A percentile compares a stretch with the other conserved stretches of the same genome.
These are phyloP conservation scores for Malus orientalis DNA, from an alignment of 306 rosid genomes.

Conservation along the genomic window DNA sequence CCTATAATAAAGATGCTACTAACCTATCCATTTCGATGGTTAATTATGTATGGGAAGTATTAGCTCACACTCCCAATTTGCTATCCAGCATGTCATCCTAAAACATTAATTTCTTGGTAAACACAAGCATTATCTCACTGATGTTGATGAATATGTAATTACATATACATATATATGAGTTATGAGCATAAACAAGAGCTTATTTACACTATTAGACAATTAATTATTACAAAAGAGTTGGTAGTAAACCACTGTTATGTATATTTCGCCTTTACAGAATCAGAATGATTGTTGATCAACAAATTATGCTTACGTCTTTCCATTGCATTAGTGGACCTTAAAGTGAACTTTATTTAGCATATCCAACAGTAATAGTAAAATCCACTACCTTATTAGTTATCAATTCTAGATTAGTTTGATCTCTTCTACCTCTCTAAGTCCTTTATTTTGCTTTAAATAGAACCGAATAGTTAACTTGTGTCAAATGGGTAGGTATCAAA, in stretches of 20 bases:
- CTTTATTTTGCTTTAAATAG: background rate
- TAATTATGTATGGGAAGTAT: background rate
- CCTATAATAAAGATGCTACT: background rate
- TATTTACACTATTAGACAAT: background rate
- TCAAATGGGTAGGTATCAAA: background rate
- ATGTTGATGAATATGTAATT: too few species aligned
- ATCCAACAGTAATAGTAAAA: background rate
- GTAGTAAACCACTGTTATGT: background rate
- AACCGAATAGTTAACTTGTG: background rate
- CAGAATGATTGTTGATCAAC: background rate
- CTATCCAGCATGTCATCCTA: background rate
- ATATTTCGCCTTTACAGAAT: background rate
- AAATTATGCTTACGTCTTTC: background rate
- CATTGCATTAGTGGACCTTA: background rate
- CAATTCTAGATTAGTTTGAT: background rate
- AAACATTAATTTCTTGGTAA: background rate
- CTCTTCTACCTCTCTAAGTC: background rate
- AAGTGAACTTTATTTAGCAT: too few species aligned
- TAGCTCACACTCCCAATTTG: background rate
- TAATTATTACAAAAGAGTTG: background rate
- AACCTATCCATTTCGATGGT: background rate
- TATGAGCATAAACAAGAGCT: background rate
- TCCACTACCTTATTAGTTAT: background rate
- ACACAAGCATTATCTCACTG: background rate
- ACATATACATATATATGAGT: too few species aligned